Evolutionary conservation across 495 filamentous ascomycete genomes (phyloP).

Genomic region (Schizothecium vesticola): DNA sequence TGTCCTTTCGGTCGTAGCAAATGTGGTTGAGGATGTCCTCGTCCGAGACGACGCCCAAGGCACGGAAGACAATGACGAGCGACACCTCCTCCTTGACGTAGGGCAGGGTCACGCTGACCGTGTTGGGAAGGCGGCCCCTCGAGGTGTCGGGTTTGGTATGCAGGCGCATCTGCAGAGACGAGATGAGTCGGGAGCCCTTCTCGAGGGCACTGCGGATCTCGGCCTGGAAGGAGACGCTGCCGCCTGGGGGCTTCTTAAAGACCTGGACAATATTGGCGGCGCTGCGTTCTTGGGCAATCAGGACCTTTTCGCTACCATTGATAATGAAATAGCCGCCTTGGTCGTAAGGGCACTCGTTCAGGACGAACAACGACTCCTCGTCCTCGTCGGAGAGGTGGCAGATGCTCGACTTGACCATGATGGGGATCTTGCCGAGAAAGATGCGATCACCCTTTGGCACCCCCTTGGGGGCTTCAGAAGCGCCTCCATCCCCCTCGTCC

Average conservation of each 20-base stretch:
- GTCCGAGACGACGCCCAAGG: slow-evolving; percentile 92
- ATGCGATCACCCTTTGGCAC: slow-evolving; percentile 42
- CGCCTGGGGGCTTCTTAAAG: slow-evolving; percentile 90
- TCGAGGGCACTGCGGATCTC: slow-evolving; percentile 96
- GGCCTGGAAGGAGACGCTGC: slow-evolving; percentile 82
- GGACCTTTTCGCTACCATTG: slow-evolving; percentile 98
- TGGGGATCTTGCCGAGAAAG: slow-evolving; percentile 89
- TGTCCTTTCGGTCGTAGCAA: slow-evolving; percentile 91
- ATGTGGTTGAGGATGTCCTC: slow-evolving; percentile 98
- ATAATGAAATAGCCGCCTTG: slow-evolving; percentile 98
- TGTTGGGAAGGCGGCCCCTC: slow-evolving; percentile 75
- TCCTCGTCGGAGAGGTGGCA: slow-evolving; percentile 77
- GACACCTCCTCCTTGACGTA: slow-evolving; percentile 93
- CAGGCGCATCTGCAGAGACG: slow-evolving; percentile 80
- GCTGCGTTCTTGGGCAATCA: slow-evolving; percentile 95
- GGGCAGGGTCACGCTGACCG: slow-evolving; percentile 80
- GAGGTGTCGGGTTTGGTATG: slow-evolving; percentile 74
- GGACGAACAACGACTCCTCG: slow-evolving; percentile 74
- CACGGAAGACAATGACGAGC: slow-evolving; percentile 90
- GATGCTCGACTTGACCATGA: slow-evolving; percentile 95
- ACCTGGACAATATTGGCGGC: slow-evolving; percentile 98
- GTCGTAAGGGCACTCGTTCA: slow-evolving; percentile 96
- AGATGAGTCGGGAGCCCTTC: slow-evolving; percentile 90
- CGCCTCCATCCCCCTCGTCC: slow-evolving; percentile 40
- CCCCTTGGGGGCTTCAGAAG: slow-evolving; percentile 45